These are phyloP conservation scores for Salix arbutifolia DNA, from an alignment of 345 rosid species.

Conservation along the genomic window DNA sequence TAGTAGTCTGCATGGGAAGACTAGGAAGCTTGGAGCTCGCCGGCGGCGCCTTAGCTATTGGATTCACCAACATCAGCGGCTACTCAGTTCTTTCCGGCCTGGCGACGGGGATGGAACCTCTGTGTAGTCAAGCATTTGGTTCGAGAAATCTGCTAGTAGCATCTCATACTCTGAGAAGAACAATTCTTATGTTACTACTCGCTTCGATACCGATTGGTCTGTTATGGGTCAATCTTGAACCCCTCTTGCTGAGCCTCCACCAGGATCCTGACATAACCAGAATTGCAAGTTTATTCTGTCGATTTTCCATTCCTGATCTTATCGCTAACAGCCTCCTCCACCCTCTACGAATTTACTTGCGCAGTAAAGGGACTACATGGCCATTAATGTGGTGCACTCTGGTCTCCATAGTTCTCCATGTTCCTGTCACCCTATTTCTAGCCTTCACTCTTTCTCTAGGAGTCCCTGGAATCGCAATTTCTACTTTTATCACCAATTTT, in stretches of 20 bases:
- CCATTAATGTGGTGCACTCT: slow-evolving; percentile 78
- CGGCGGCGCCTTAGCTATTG: slow-evolving; percentile 83
- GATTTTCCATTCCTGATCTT: slow-evolving; percentile 71
- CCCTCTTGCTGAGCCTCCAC: slow-evolving; percentile 59
- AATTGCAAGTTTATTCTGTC: slow-evolving; percentile 65
- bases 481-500: slow-evolving; percentile 59
- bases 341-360: slow-evolving; percentile 77
- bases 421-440: slow-evolving; percentile 51
- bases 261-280: slow-evolving; percentile 60
- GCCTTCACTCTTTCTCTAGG: slow-evolving; percentile 57
- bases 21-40: slow-evolving; percentile 90
- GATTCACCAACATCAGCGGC: slow-evolving; percentile 92
- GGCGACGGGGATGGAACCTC: slow-evolving; percentile 89
- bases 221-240: slow-evolving; percentile 65
- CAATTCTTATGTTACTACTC: slow-evolving; percentile 55
- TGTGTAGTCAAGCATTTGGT: slow-evolving; percentile 85
- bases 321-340: slow-evolving; percentile 70
- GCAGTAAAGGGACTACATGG: slow-evolving; percentile 83
- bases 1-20: slow-evolving; percentile 78
- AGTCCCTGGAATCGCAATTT: slow-evolving; percentile 69
- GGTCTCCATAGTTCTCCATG: slow-evolving; percentile 50
- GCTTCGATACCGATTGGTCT: slow-evolving; percentile 60
- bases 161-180: slow-evolving; percentile 48
- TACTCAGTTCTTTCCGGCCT: slow-evolving; percentile 84
- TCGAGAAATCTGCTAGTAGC: slow-evolving; percentile 55